Base-by-base conservation (phyloP, 352 stramenopile genomes). In the Salisapilia sapeloensis region DNA sequence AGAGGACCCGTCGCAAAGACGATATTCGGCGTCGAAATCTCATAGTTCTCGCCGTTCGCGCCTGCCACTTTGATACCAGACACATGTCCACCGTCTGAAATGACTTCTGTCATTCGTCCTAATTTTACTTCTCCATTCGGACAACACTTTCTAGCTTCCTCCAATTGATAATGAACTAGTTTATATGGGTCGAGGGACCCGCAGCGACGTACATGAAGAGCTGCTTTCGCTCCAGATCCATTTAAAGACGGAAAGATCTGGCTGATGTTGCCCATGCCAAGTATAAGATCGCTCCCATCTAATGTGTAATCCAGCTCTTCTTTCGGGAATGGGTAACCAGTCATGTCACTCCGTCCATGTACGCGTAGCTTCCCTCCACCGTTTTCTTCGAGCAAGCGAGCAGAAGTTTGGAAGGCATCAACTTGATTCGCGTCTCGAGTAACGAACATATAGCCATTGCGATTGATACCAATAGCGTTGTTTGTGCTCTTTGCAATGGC, bases 361-460 rank as follows among this genome's bases (percentile, higher is more conserved):
- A 79, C 44, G 7, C 65, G 55, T 8, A 79, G 45, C 12, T 47
- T 33, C 7, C 65, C 70, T 11, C 70, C 70, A 5, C 63, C 63
- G 29, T 76, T 65, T 6, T 36, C 33, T 20, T 64, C 50, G 23
- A 80, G 36, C 12, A 71, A 59, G 22, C 51, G 50, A 0, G 55
- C 70, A 6, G 69, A 38, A 3, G 29, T 31, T 33, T 67, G 58
- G 35, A 82, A 56, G 19, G 70, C 44, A 12, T 60, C 46, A 25
- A 80, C 43, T 40, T 78, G 77, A 13, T 29, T 11, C 6, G 20
- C 23, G 14, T 80, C 49, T 1, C 65, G 58, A 24, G 65, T 82
- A 23, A 81, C 65, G 26, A 80, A 85, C 4, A 82, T 33, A 45
- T 82, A 82, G n/a, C 65, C 70, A 33, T 86, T 85, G 40, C 65